Conservation (phyloP, 2,329 filamentous ascomycete species). For the Alternaria atra region DNA sequence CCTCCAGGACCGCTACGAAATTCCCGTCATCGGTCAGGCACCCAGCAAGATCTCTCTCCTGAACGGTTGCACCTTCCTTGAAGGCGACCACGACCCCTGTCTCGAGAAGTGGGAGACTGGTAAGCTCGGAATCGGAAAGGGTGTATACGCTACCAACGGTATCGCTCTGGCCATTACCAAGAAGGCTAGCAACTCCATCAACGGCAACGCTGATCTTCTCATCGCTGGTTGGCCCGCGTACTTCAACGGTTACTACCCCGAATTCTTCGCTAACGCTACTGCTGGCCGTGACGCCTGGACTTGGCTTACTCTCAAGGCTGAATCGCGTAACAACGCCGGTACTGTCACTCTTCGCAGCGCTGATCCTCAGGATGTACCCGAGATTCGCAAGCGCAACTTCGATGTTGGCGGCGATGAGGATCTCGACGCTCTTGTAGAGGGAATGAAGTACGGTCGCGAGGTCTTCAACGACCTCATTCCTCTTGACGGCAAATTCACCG, state of each 20-base stretch:
- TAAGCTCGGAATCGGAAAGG: conserved; percentile 44
- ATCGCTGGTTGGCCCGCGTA: conserved; percentile 63
- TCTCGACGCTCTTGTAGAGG: conserved; percentile 64
- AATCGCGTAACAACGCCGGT: conserved; percentile 68
- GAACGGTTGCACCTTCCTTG: conserved; percentile 53
- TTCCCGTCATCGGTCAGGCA: conserved; percentile 56
- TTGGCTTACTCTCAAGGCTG: conserved; percentile 66
- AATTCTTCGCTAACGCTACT: conserved; percentile 59
- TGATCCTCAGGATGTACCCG: conserved; percentile 69
- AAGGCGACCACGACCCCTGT: conserved; percentile 54
- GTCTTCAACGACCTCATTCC: conserved; percentile 51
- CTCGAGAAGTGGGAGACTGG: conserved; percentile 54
- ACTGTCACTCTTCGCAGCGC: conserved; percentile 67
- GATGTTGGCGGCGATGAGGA: conserved; percentile 50
- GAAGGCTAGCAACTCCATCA: conserved; percentile 48
- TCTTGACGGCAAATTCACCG: conserved; percentile 56
- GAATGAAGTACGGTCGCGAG: conserved; percentile 61
- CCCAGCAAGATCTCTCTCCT: conserved; percentile 43
- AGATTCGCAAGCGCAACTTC: conserved; percentile 55
- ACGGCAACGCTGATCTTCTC: conserved; percentile 61
- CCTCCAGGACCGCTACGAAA: conserved; percentile 68
- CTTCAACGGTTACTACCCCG: conserved; percentile 64
- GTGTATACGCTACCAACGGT: conserved; percentile 61
- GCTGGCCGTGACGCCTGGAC: conserved; percentile 57
- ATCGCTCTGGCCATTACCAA: conserved; percentile 60